Evolutionary conservation across 768 basidiomycete species (phyloP).

Genomic region (Boletus sensibilis): DNA sequence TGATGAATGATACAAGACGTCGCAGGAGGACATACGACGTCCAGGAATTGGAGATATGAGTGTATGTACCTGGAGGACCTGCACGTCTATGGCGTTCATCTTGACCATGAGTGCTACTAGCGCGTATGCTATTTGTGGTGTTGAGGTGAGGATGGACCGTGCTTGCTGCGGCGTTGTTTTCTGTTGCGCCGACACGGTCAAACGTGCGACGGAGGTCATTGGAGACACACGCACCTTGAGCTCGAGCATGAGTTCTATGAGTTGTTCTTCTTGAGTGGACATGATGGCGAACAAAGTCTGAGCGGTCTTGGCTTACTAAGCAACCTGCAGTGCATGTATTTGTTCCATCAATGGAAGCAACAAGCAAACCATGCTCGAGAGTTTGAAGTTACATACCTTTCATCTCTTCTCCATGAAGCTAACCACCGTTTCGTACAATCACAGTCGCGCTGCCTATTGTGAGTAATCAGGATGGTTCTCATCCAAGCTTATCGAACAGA

Average conservation of each 20-base stretch:
- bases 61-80: constrained; percentile 65
- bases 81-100: constrained; percentile 70
- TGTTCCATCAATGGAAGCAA: too few species aligned
- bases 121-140: constrained; percentile 76
- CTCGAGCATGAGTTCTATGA: constrained; percentile 72
- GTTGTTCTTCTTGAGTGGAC: constrained; percentile 62
- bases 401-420: not conserved
- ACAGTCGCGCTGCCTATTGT: not conserved
- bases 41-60: not conserved
- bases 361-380: too few species aligned
- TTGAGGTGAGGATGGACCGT: constrained; percentile 62
- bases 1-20: not conserved
- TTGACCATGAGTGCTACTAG: constrained; percentile 76
- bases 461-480: not conserved
- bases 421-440: too few species aligned
- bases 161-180: constrained; percentile 75
- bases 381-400: too few species aligned
- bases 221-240: constrained; percentile 47
- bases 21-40: not conserved
- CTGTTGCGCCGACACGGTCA: constrained; percentile 34
- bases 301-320: constrained; percentile 15
- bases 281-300: constrained; percentile 30
- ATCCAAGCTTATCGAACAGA: not conserved
- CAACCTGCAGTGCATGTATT: too few species aligned
- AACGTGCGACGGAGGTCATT: not conserved